Evolutionary conservation across 2,329 filamentous ascomycete genomes (phyloP).

Genomic region (Trichoderma oligosporum): DNA sequence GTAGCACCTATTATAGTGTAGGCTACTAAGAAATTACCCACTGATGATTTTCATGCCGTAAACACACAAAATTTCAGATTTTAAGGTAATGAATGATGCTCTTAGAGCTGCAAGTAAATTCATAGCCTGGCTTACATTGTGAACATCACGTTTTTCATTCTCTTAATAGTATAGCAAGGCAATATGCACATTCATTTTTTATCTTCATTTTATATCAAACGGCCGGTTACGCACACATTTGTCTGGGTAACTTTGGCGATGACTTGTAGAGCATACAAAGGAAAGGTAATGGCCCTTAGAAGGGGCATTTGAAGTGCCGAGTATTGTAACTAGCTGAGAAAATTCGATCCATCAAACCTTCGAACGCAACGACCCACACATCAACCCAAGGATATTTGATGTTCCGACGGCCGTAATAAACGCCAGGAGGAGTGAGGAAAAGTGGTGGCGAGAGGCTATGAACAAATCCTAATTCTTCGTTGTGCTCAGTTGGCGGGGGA

Average conservation of each 20-base stretch:
- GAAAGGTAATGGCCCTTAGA: slow-evolving; percentile 29
- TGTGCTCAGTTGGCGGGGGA: slow-evolving; percentile 20
- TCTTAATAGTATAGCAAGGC: not conserved
- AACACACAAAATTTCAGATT: not conserved
- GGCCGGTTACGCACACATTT: slow-evolving; percentile 31
- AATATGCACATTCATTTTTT: slow-evolving; percentile 13
- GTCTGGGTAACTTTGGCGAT: slow-evolving; percentile 31
- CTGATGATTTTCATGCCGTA: not conserved
- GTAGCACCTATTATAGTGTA: too few relatives aligned
- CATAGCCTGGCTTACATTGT: too few relatives aligned
- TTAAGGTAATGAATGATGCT: not conserved
- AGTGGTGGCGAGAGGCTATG: slow-evolving; percentile 27
- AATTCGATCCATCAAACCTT: slow-evolving; percentile 43
- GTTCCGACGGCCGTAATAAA: slow-evolving; percentile 35
- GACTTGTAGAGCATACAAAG: slow-evolving; percentile 36
- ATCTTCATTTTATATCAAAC: slow-evolving; percentile 25
- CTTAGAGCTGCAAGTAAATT: not conserved
- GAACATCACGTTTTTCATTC: not conserved
- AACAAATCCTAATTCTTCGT: slow-evolving; percentile 25
- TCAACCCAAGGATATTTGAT: slow-evolving; percentile 36
- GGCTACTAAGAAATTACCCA: not conserved
- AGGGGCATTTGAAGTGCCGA: slow-evolving; percentile 29
- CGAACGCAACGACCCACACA: slow-evolving; percentile 41
- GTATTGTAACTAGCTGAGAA: slow-evolving; percentile 41
- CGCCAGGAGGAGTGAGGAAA: slow-evolving; percentile 24